A percentile compares a stretch with the other conserved stretches of the same genome.
Evolutionary conservation across 352 stramenopile species (phyloP).

Genomic region (Lagenidium giganteum): DNA sequence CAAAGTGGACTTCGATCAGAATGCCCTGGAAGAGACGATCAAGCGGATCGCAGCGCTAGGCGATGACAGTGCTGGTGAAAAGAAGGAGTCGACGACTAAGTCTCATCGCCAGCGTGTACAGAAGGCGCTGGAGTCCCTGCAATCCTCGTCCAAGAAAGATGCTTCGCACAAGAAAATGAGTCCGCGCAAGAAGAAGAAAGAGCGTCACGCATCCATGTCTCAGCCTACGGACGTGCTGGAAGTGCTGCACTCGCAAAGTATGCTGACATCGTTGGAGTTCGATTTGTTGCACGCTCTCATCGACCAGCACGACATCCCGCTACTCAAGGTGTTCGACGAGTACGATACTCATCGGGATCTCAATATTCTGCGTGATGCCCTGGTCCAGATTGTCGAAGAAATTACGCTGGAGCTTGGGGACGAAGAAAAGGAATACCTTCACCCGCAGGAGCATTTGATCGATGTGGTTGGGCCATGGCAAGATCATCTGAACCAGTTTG

Average conservation of each 20-base stretch:
- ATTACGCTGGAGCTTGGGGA: slow-evolving; percentile 61
- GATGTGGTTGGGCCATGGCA: slow-evolving; percentile 34
- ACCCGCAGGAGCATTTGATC: no score
- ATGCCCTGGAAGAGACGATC: slow-evolving; percentile 44
- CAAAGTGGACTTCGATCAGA: slow-evolving; percentile 32
- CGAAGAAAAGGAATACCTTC: slow-evolving; percentile 40
- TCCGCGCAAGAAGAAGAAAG: background rate
- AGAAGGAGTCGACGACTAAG: slow-evolving; percentile 2
- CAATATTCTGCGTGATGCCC: slow-evolving; percentile 27
- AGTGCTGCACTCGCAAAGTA: slow-evolving; percentile 42
- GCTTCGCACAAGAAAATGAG: slow-evolving; percentile 1
- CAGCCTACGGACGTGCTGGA: slow-evolving; percentile 34
- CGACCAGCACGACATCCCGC: slow-evolving; percentile 46
- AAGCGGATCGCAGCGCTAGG: slow-evolving; percentile 42
- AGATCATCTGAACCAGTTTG: slow-evolving; percentile 32
- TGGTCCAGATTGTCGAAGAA: slow-evolving; percentile 55
- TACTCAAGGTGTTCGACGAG: slow-evolving; percentile 29
- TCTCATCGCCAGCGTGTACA: background rate
- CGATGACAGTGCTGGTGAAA: slow-evolving; percentile 2
- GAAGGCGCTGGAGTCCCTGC: background rate
- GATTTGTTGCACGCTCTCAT: slow-evolving; percentile 56
- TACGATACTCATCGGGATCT: slow-evolving; percentile 35
- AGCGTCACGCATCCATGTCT: slow-evolving; percentile 8
- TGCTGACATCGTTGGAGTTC: slow-evolving; percentile 58
- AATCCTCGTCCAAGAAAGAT: no score